phyloP scores from a whole-genome alignment of 441 rosid species.

The Pelargonium citronellum region DNA sequence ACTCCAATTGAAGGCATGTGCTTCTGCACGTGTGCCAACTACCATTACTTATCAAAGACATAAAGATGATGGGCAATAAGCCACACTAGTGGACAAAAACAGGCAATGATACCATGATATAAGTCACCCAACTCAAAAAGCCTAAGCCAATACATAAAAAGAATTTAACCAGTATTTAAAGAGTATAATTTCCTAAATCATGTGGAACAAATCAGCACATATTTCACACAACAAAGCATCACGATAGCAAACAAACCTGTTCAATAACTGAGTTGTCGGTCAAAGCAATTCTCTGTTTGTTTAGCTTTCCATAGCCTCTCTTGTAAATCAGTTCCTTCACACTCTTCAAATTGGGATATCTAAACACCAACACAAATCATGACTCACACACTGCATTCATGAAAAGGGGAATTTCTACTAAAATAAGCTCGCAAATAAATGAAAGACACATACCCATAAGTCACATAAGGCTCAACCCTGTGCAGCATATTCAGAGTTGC shows the following conservation, averaged over 20 bases:
- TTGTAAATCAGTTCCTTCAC: conserved; percentile 67
- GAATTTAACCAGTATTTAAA: background rate
- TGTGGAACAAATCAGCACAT: too few relatives aligned
- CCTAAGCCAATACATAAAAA: background rate
- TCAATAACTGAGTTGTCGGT: conserved; percentile 63
- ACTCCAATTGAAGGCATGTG: too few relatives aligned
- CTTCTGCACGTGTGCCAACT: too few relatives aligned
- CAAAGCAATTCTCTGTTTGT: conserved; percentile 60
- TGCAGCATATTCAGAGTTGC: conserved; percentile 82
- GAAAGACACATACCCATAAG: conserved; percentile 46
- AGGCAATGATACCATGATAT: too few relatives aligned
- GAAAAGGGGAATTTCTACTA: background rate
- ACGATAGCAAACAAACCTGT: conserved; percentile 31
- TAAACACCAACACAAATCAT: conserved; percentile 12
- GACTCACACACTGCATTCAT: background rate
- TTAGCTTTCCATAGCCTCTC: conserved; percentile 65
- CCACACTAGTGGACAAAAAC: too few relatives aligned
- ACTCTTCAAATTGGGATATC: conserved; percentile 70
- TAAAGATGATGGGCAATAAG: too few relatives aligned
- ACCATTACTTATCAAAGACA: too few relatives aligned
- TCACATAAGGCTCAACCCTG: conserved; percentile 75
- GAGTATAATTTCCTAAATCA: too few relatives aligned
- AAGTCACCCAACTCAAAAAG: too few relatives aligned
- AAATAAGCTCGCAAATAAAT: background rate
- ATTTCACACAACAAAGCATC: background rate